These are phyloP conservation scores for Botrytis galanthina DNA, from an alignment of 2,329 filamentous ascomycete genomes.

Conservation along the genomic window DNA sequence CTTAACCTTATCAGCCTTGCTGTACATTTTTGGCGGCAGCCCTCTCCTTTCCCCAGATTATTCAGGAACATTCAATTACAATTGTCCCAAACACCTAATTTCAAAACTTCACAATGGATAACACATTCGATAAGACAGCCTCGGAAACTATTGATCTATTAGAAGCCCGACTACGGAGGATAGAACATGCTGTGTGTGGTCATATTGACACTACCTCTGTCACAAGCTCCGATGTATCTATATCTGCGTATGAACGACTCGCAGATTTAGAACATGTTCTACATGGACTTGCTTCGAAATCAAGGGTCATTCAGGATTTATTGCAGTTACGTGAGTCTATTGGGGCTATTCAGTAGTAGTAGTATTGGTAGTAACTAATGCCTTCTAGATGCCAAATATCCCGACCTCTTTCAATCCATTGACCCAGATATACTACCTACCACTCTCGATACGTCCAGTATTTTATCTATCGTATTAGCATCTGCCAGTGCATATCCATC, in stretches of 20 bases:
- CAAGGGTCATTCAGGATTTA: constrained; percentile 37
- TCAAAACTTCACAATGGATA: constrained; percentile 28
- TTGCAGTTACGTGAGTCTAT: constrained; percentile 35
- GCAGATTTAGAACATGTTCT: constrained; percentile 30
- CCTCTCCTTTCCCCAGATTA: constrained; percentile 15
- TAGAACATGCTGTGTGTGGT: constrained; percentile 36
- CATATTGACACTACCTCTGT: constrained; percentile 23
- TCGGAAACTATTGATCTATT: constrained; percentile 37
- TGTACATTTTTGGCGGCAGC: background rate
- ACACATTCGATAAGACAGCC: constrained; percentile 37
- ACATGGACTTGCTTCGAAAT: constrained; percentile 35
- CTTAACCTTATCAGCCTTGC: constrained; percentile 15
- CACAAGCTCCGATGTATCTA: constrained; percentile 17
- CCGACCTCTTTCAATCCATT: constrained; percentile 38
- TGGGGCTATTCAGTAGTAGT: background rate
- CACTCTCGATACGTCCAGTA: constrained; percentile 31
- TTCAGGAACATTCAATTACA: background rate
- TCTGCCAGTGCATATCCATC: constrained; percentile 38
- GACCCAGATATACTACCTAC: constrained; percentile 32
- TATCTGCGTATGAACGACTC: constrained; percentile 25
- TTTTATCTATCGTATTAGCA: constrained; percentile 37
- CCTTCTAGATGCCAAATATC: constrained; percentile 35
- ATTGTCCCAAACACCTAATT: background rate
- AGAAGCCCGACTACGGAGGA: constrained; percentile 35
- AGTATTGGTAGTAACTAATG: constrained; percentile 23